These are phyloP conservation scores for Dalechampia spathulata DNA, from an alignment of 441 rosid genomes.

Conservation along the genomic window DNA sequence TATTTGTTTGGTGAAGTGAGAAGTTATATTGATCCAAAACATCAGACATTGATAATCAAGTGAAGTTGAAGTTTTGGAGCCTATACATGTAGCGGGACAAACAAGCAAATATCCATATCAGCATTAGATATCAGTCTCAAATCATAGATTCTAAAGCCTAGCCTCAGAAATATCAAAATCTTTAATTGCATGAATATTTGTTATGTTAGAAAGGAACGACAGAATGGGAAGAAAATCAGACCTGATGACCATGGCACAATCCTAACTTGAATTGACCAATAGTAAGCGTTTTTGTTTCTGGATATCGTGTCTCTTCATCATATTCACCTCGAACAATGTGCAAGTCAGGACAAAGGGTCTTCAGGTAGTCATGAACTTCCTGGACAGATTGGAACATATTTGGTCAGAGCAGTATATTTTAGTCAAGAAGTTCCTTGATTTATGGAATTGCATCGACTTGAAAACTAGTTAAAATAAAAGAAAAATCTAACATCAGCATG, in stretches of 20 bases:
- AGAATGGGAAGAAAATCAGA: conserved; percentile 14
- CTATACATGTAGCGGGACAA: no score
- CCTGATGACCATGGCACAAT: conserved; percentile 96
- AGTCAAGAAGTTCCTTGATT: background rate
- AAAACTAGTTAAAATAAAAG: background rate
- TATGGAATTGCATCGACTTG: background rate
- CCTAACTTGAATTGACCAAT: conserved; percentile 96
- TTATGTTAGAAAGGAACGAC: background rate
- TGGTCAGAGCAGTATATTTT: conserved; percentile 6
- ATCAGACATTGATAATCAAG: background rate
- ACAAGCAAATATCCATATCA: no score
- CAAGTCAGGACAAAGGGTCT: conserved; percentile 82
- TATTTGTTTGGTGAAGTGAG: no score
- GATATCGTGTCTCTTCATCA: conserved; percentile 76
- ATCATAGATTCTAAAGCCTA: no score
- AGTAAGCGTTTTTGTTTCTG: conserved; percentile 77
- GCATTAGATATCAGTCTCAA: no score
- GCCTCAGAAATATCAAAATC: no score
- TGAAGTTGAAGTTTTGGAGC: background rate
- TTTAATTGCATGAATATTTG: no score
- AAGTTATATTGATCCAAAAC: background rate
- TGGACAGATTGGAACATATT: conserved; percentile 18
- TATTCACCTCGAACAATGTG: conserved; percentile 83
- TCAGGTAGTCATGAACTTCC: conserved; percentile 97
- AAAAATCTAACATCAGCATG: no score